Base-by-base conservation (phyloP, 2,329 filamentous ascomycete species). In the Lizonia empirigonia region DNA sequence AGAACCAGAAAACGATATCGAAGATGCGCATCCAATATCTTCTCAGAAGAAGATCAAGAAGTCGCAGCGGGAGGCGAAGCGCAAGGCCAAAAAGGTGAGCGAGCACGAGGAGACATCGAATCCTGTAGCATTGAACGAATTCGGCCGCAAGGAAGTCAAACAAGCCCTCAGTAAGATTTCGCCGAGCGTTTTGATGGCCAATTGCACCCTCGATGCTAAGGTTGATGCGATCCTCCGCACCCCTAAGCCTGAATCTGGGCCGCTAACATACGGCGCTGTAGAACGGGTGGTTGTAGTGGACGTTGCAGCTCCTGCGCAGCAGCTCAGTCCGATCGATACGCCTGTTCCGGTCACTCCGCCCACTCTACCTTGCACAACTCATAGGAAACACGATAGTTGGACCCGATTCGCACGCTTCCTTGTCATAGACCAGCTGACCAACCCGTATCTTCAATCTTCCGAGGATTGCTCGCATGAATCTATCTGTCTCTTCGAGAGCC, bases 21-120 rank as follows among this genome's bases (percentile, higher is more conserved):
- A 32, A 35, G 22, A 45, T 12, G 16, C 12, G 13, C 41, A 41
- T 13, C 41, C 48, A 3, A 24, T 46, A 9, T 42, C 64, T 2
- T 60, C 63, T 12, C 56, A 63, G 34, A 68, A 61, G 50, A 68
- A 63, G 52, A 53, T 54, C 13, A 64, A 65, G 33, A 70, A 69
- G 44, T 35, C 51, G 5, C 50, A 55, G 23, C 55, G 59, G 1
- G 51, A 62, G 22, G 30, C 40, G 3, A 56, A 59, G 32, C 60
- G 59, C 10, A 70, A 68, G 32, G 56, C 55, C 24, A 67, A 61
- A 42, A 63, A 62, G 46, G 15, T 44, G 4, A 27, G 34, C 13
- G 40, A 33, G 2, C 9, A 38, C 27, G 53, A 52, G 12, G 35
- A 44, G 18, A 16, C 24, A 32, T 19, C 24, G 18, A 30, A n/a